Percentiles rank a stretch among this genome's conserved stretches.
Evolutionary conservation across 1,284 basidiomycete genomes (phyloP).

Genomic region (Tylopilus microsporus): DNA sequence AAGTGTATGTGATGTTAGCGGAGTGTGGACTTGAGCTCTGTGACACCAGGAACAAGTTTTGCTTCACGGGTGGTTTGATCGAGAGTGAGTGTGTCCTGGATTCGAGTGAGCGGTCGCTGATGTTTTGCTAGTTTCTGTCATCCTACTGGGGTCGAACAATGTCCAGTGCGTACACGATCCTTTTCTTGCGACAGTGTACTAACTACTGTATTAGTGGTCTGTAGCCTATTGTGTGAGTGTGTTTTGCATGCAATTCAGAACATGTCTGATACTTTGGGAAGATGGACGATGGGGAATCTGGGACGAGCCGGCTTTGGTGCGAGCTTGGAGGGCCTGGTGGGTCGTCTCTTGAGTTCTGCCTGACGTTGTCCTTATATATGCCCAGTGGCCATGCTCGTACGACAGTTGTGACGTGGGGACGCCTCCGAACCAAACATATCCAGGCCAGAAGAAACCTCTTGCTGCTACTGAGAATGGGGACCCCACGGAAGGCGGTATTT

Average conservation of each 20-base stretch:
- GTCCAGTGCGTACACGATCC: slow-evolving; percentile 35
- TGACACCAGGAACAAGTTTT: slow-evolving; percentile 59
- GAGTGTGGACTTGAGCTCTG: slow-evolving; percentile 37
- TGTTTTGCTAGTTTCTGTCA: slow-evolving; percentile 44
- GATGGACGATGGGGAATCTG: slow-evolving; percentile 76
- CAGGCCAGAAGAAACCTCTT: no score
- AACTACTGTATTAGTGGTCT: slow-evolving; percentile 42
- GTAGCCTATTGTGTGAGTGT: slow-evolving; percentile 67
- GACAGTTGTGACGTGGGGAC: no score
- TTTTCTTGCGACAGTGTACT: background rate
- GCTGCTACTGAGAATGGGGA: no score
- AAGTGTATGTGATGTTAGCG: slow-evolving; percentile 27
- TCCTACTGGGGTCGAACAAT: slow-evolving; percentile 57
- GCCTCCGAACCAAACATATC: no score
- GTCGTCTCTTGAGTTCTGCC: background rate
- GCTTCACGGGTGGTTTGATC: slow-evolving; percentile 74
- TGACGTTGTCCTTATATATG: no score
- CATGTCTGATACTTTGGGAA: slow-evolving; percentile 18
- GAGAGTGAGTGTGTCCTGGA: slow-evolving; percentile 49
- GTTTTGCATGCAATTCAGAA: background rate
- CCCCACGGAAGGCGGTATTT: no score
- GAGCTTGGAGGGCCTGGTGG: slow-evolving; percentile 56
- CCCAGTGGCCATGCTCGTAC: no score
- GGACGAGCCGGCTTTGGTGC: slow-evolving; percentile 76
- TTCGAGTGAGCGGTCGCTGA: slow-evolving; percentile 5